Conservation (phyloP, 2,329 filamentous ascomycete genomes). For the Talaromyces rugulosus region DNA sequence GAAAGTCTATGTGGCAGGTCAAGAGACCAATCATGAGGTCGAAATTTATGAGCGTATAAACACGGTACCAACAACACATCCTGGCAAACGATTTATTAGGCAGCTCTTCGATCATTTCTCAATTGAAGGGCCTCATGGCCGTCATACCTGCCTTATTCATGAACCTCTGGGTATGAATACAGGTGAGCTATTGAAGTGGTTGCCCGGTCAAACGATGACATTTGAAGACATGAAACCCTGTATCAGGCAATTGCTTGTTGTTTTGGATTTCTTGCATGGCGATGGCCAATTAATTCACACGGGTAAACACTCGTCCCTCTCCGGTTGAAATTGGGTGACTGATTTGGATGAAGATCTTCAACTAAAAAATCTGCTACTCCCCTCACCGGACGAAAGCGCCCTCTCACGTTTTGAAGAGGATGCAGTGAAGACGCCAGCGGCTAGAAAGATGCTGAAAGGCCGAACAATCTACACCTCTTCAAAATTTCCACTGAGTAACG, state of each 20-base stretch:
- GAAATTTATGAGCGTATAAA: conserved; percentile 40
- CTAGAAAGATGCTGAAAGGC: conserved; percentile 34
- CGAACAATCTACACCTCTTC: conserved; percentile 29
- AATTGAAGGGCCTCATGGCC: background rate
- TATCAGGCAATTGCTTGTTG: conserved; percentile 39
- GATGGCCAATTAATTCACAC: conserved; percentile 46
- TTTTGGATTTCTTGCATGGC: conserved; percentile 44
- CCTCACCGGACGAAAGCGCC: conserved; percentile 36
- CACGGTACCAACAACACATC: conserved; percentile 20
- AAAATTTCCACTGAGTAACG: conserved; percentile 23
- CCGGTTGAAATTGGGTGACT: too few relatives aligned
- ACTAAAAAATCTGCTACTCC: conserved; percentile 46
- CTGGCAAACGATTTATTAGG: conserved; percentile 23
- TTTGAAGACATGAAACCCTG: conserved; percentile 30
- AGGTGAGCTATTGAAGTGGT: conserved; percentile 35
- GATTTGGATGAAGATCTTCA: conserved; percentile 35
- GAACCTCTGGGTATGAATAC: conserved; percentile 43
- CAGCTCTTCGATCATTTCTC: background rate
- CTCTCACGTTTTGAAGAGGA: conserved; percentile 38
- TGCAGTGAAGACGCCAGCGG: conserved; percentile 37
- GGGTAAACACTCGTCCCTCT: conserved; percentile 24
- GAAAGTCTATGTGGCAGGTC: conserved; percentile 24
- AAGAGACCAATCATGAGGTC: conserved; percentile 27
- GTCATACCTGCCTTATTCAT: conserved; percentile 34
- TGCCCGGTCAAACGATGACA: conserved; percentile 19